Percentiles rank a stretch among this genome's conserved stretches.
Conservation (phyloP, 106 monocot species). For the Acorus gramineus region DNA sequence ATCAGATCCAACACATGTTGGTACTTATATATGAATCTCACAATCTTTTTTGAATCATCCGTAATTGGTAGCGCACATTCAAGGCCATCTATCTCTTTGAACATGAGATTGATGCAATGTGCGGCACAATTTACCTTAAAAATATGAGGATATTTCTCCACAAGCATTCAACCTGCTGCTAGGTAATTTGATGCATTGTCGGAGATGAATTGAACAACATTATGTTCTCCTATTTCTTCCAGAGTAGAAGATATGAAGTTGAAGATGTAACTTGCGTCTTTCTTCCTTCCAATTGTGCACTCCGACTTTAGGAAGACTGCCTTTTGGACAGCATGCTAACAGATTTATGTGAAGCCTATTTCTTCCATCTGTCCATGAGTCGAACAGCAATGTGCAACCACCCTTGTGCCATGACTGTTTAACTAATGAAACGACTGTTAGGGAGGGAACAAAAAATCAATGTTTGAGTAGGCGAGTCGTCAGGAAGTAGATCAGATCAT, state of each 20-base stretch:
- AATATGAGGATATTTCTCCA: constrained; percentile 11
- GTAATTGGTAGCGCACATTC: background rate
- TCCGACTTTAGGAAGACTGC: constrained; percentile 7
- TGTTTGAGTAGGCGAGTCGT: too few relatives aligned
- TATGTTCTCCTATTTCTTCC: background rate
- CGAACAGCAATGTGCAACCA: constrained; percentile 15
- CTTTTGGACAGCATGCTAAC: constrained; percentile 15
- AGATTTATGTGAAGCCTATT: background rate
- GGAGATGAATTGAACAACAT: constrained; percentile 1
- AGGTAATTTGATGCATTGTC: constrained; percentile 3
- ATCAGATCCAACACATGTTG: constrained; percentile 1
- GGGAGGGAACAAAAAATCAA: too few relatives aligned
- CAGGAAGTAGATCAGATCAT: too few relatives aligned
- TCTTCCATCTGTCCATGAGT: constrained; percentile 8
- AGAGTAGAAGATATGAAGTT: background rate
- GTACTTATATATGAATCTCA: background rate
- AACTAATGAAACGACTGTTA: background rate
- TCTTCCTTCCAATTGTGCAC: background rate
- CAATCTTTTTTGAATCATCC: background rate
- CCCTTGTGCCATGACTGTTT: constrained; percentile 10
- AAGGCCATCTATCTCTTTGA: constrained; percentile 1
- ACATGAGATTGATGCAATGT: constrained; percentile 10
- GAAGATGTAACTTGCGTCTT: background rate
- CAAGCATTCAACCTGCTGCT: constrained; percentile 7
- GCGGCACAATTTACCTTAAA: constrained; percentile 12